These are phyloP conservation scores for Schrenkiella parvula DNA, from an alignment of 345 rosid genomes.

Conservation along the genomic window DNA sequence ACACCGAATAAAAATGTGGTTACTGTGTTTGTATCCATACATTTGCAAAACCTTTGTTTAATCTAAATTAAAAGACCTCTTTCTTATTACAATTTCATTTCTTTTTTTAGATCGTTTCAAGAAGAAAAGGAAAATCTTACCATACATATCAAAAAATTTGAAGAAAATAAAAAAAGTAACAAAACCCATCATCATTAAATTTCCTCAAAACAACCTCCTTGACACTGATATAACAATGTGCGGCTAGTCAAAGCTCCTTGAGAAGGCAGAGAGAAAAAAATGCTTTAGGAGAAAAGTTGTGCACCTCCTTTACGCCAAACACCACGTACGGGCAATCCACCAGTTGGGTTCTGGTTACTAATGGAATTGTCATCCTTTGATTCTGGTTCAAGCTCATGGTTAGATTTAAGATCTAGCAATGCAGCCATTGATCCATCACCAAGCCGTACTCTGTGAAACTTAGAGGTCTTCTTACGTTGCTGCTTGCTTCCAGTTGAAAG, in stretches of 20 bases:
- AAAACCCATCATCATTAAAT: neutral
- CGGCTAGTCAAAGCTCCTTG: neutral
- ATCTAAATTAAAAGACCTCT: neutral
- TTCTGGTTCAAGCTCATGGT: slow-evolving; percentile 40
- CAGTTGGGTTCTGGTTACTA: slow-evolving; percentile 26
- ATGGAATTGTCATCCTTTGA: slow-evolving; percentile 9
- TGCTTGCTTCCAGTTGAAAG: slow-evolving; percentile 35
- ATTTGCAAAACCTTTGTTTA: neutral
- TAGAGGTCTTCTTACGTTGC: slow-evolving; percentile 74
- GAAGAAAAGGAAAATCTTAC: neutral
- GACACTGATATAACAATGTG: neutral
- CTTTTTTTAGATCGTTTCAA: neutral
- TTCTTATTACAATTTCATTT: neutral
- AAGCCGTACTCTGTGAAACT: slow-evolving; percentile 67
- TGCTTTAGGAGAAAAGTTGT: slow-evolving; percentile 41
- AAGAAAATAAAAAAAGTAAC: neutral
- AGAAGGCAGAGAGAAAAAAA: fast-evolving
- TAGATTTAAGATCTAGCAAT: slow-evolving; percentile 42
- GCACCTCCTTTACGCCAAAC: slow-evolving; percentile 71
- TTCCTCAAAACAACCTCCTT: neutral
- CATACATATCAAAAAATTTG: neutral
- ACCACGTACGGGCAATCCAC: slow-evolving; percentile 53
- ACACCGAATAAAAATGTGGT: neutral
- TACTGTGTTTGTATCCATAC: neutral
- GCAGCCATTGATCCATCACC: slow-evolving; percentile 86